Conservation (phyloP, 306 rosid genomes). For the Glycine tomentella region DNA sequence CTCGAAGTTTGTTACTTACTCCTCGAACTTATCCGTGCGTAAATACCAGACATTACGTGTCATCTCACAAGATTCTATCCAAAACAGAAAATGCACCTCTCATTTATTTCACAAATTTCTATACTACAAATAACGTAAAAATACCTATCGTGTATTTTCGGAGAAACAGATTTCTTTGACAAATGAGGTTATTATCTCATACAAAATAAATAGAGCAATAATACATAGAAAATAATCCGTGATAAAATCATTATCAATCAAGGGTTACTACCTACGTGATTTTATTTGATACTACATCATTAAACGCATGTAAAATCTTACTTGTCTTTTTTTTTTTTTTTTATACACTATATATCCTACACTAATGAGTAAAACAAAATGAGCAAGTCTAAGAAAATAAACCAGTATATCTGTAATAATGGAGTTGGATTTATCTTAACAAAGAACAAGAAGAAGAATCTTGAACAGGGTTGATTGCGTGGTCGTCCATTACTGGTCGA, state of each 20-base stretch:
- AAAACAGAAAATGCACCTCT: background rate
- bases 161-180: background rate
- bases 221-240: too few species aligned
- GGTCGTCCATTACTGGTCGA: background rate
- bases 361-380: too few species aligned
- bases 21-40: background rate
- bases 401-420: background rate
- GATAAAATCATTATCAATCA: too few species aligned
- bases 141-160: background rate
- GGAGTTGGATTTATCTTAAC: background rate
- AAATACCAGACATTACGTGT: slow-evolving; percentile 23
- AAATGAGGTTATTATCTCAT: background rate
- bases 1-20: background rate
- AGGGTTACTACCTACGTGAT: too few species aligned
- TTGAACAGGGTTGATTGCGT: background rate
- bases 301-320: too few species aligned
- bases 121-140: background rate
- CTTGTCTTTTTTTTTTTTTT: too few species aligned
- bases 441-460: background rate
- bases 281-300: too few species aligned
- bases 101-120: background rate
- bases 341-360: too few species aligned
- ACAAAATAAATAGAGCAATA: too few species aligned
- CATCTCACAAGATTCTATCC: slow-evolving; percentile 30
- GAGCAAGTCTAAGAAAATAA: background rate